A percentile compares a stretch with the other conserved stretches of the same genome.
Evolutionary conservation across 129 eudicot genomes (phyloP).

Genomic region (Pulicaria dysenterica): DNA sequence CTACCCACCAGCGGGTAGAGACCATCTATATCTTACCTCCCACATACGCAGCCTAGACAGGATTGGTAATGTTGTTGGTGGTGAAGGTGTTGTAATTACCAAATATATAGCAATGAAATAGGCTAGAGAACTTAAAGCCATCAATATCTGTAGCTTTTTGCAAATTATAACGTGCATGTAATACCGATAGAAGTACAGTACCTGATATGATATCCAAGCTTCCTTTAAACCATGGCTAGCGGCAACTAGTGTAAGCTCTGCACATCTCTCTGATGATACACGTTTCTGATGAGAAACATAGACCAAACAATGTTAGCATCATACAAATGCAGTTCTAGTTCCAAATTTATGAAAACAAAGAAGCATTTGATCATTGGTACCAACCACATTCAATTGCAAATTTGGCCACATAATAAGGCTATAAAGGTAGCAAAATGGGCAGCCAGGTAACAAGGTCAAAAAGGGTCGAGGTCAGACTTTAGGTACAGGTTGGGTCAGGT

Average conservation of each 20-base stretch:
- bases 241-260: conserved; percentile 86
- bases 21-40: no score
- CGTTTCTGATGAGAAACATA: conserved; percentile 55
- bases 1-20: no score
- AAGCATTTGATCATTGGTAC: no score
- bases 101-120: background rate
- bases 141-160: background rate
- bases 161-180: background rate
- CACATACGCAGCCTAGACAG: no score
- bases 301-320: conserved; percentile 1
- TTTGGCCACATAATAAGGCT: no score
- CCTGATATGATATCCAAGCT: conserved; percentile 99
- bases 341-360: background rate
- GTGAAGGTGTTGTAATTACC: background rate
- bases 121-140: no score
- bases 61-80: no score
- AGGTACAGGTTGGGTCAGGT: no score
- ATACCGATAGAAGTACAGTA: conserved; percentile 40
- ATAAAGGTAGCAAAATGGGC: no score
- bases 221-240: conserved; percentile 92
- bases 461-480: no score
- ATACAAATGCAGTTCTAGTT: background rate
- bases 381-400: no score
- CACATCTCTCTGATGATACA: conserved; percentile 94
- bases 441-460: no score